phyloP scores from a whole-genome alignment of 805 yeast genomes.

The Metschnikowia cerradonensis region DNA sequence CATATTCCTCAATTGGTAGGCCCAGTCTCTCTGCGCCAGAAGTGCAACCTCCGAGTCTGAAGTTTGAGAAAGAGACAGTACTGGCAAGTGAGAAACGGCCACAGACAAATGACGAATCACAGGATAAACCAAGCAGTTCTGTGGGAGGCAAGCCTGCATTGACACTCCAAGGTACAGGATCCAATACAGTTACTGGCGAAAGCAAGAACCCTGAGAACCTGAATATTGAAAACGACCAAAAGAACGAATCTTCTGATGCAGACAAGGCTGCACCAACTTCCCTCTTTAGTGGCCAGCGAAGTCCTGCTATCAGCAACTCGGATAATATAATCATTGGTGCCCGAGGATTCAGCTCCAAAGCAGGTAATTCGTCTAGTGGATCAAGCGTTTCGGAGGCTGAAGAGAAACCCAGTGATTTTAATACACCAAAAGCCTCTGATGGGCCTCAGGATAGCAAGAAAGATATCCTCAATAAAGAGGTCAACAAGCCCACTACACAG shows the following conservation, averaged over 20 bases:
- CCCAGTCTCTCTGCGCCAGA: not conserved
- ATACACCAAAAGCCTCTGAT: not conserved
- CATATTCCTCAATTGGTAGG: not conserved
- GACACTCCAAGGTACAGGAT: not conserved
- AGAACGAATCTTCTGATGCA: not conserved
- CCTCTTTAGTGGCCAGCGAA: not conserved
- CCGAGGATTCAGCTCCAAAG: slow-evolving; percentile 2
- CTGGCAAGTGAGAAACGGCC: not conserved
- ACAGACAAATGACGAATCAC: not conserved
- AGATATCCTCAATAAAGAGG: not conserved
- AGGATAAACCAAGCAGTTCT: not conserved
- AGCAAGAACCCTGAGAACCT: not conserved
- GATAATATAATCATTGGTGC: slow-evolving; percentile 4
- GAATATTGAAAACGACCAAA: not conserved
- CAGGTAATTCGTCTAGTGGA: not conserved
- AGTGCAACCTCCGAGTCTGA: not conserved
- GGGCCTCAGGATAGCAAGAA: not conserved
- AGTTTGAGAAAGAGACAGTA: too few species aligned
- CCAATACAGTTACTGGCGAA: not conserved
- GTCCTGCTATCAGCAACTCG: slow-evolving; percentile 4
- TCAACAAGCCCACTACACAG: not conserved
- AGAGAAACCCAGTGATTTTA: not conserved
- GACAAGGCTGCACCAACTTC: not conserved
- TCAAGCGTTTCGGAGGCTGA: not conserved
- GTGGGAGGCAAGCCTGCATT: not conserved